Evolutionary conservation across 1,139 yeast genomes (phyloP).

Genomic region (Blastobotrys buckinghamii): DNA sequence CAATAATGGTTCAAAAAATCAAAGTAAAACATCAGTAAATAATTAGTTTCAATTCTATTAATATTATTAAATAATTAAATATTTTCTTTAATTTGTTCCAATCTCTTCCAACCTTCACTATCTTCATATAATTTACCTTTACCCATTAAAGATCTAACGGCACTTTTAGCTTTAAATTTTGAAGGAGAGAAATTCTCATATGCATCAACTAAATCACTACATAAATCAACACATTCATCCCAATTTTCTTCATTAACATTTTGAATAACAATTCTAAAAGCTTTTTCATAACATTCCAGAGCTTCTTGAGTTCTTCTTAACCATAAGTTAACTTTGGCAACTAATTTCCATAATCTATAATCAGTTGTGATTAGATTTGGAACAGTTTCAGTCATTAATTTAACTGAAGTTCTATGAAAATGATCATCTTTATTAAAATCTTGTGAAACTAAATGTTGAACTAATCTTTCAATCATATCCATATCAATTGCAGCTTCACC

Average conservation of each 20-base stretch:
- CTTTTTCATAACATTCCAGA: conserved; percentile 79
- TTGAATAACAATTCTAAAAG: conserved; percentile 57
- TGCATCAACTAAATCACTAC: conserved; percentile 77
- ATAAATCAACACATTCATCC: conserved; percentile 76
- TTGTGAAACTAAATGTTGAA: conserved; percentile 53
- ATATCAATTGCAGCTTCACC: conserved; percentile 70
- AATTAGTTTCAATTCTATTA: background rate
- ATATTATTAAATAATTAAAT: background rate
- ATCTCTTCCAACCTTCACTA: conserved; percentile 66
- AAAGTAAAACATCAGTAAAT: too few relatives aligned
- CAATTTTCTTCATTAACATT: conserved; percentile 50
- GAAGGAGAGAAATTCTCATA: conserved; percentile 81
- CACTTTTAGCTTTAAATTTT: conserved; percentile 68
- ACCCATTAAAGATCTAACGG: conserved; percentile 69
- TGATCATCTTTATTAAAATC: conserved; percentile 31
- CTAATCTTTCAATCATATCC: conserved; percentile 69
- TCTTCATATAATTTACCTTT: conserved; percentile 84
- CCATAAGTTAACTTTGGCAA: conserved; percentile 85
- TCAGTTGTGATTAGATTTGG: conserved; percentile 67
- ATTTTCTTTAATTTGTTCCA: conserved; percentile 45
- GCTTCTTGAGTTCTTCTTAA: conserved; percentile 83
- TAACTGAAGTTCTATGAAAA: conserved; percentile 60
- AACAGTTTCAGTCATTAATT: conserved; percentile 57
- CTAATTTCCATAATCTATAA: conserved; percentile 75
- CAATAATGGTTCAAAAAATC: background rate